Evolutionary conservation across 176 grass and related monocot species (phyloP), one percentile per base, ranked within the genome.

Genomic region (Neostapfia colusana): DNA sequence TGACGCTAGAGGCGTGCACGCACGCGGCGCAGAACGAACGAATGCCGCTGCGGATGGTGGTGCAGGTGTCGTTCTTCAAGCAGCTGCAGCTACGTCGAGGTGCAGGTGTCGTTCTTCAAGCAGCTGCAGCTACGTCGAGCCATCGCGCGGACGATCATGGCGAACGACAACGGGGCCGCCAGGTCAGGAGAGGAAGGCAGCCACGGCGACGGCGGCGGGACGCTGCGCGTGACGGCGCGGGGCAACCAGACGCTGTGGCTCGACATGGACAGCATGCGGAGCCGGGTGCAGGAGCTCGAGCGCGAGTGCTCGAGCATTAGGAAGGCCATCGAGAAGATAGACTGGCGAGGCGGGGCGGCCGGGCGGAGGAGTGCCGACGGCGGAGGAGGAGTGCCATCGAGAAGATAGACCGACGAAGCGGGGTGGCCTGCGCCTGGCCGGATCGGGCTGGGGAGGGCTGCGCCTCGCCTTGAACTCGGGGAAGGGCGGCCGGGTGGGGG

Each of bases 51-150:
- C 83, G 96, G 60, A 88, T 92, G 6, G 92, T 99, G 2, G 96
- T 99, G 55, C 96, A 95, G 73, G 96, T 95, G 55, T 85, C 95
- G 38, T 99, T 99, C 88, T 99, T 99, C 85, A 92, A 99, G 85
- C 96, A 99, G 80, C 87, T 95, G 17, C 96, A 99, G 87, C 89
- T 99, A n/a, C 92, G 92, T 4, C 82, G 80, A 21, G 96, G 96
- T 99, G 55, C 96, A 95, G 73, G 96, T 95, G 55, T 85, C 95
- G 38, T 99, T 99, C 88, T 99, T 99, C 85, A 92, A 99, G 85
- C 96, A 99, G 80, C 87, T 95, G 17, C 96, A 99, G 87, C 89
- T 99, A n/a, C 92, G 92, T 4, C 82, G 80, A 21, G 96, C 92
- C 8, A 99, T 99, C 35, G 86, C 92, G 0, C 72, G 72, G 57